Conservation (phyloP, 73 alveolate genomes). For the Symbiodinium pilosum region DNA sequence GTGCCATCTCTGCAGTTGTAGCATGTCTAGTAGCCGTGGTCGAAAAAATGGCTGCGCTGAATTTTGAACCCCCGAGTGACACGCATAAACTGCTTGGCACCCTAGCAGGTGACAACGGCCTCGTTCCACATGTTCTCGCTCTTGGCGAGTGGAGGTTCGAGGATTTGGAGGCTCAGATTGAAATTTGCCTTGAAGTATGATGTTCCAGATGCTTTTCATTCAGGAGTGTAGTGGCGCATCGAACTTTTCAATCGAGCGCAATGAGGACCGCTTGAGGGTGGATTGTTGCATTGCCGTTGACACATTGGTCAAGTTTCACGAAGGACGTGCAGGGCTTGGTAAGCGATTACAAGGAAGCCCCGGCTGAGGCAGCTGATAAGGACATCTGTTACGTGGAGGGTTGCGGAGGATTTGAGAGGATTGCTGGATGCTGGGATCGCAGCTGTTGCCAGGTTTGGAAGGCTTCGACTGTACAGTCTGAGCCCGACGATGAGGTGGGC, state of each 20-base stretch:
- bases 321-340: constrained; percentile 54
- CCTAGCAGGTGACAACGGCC: constrained; percentile 1
- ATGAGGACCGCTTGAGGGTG: constrained; percentile 25
- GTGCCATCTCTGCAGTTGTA: too few species aligned
- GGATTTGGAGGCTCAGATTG: constrained; percentile 11
- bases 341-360: constrained; percentile 37
- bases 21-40: too few species aligned
- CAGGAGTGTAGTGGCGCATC: constrained; percentile 6
- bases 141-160: constrained; percentile 70
- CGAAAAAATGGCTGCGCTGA: too few species aligned
- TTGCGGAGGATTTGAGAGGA: not conserved
- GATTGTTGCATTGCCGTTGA: not conserved
- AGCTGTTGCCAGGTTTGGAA: not conserved
- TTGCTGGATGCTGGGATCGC: not conserved
- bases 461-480: not conserved
- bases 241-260: constrained; percentile 61
- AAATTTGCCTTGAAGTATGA: not conserved
- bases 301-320: not conserved
- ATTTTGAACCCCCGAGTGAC: not conserved
- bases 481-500: constrained; percentile 6
- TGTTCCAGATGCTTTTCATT: not conserved
- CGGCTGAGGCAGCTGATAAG: not conserved
- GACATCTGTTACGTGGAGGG: too few species aligned
- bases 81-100: not conserved
- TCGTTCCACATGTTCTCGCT: constrained; percentile 51